A percentile compares a stretch with the other conserved stretches of the same genome.
Conservation (phyloP, 306 rosid genomes). For the Macrotyloma uniflorum region DNA sequence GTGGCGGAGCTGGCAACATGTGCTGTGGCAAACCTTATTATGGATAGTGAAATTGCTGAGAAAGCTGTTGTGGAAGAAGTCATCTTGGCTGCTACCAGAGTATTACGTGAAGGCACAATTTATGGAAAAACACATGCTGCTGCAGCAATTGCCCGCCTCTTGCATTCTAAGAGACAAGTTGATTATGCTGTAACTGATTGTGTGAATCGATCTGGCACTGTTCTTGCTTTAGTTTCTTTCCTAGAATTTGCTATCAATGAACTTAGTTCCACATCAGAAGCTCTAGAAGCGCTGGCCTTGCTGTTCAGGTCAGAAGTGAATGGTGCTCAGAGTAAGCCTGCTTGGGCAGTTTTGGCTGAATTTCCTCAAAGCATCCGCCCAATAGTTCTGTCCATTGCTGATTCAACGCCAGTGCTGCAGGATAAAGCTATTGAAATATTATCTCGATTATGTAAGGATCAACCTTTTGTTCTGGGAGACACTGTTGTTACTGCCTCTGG, state of each 20-base stretch:
- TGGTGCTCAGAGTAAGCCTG: conserved; percentile 65
- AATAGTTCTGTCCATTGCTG: conserved; percentile 78
- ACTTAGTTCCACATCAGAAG: conserved; percentile 73
- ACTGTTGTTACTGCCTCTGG: conserved; percentile 65
- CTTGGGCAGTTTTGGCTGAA: conserved; percentile 93
- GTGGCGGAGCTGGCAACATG: conserved; percentile 89
- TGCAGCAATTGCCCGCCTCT: conserved; percentile 92
- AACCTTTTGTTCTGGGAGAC: conserved; percentile 78
- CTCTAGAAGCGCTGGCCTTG: conserved; percentile 93
- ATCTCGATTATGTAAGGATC: conserved; percentile 86
- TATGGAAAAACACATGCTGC: conserved; percentile 91
- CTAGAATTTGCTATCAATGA: conserved; percentile 68
- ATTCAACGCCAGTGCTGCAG: conserved; percentile 74
- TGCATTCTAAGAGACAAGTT: conserved; percentile 64
- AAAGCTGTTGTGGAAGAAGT: conserved; percentile 81
- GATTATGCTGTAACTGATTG: conserved; percentile 73
- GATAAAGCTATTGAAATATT: conserved; percentile 94
- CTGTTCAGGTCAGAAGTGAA: conserved; percentile 69
- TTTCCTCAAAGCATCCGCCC: conserved; percentile 85
- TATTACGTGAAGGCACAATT: conserved; percentile 79
- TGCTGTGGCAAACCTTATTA: conserved; percentile 94
- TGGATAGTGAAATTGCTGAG: conserved; percentile 85
- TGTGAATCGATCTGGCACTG: conserved; percentile 92
- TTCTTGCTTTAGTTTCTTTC: conserved; percentile 92
- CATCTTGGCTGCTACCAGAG: conserved; percentile 89